A percentile compares a stretch with the other conserved stretches of the same genome.
These are phyloP conservation scores for Gilbertella persicaria DNA, from an alignment of 371 early-diverging fungal species.

Conservation along the genomic window DNA sequence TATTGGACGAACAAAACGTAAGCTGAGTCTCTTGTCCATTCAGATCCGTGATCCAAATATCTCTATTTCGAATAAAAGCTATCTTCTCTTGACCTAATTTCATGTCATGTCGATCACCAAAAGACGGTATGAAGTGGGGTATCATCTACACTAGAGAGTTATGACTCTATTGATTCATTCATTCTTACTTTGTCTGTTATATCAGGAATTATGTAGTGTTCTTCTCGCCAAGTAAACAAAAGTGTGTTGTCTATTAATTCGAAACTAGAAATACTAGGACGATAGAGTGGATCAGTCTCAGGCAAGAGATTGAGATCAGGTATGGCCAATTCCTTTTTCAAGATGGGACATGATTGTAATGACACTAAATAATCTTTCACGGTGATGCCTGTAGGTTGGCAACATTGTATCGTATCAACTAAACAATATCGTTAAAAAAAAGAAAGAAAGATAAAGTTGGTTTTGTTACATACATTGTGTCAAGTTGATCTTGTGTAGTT, in stretches of 20 bases:
- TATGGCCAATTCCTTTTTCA: slow-evolving; percentile 7
- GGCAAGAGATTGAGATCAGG: slow-evolving; percentile 13
- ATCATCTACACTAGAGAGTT: slow-evolving; percentile 2
- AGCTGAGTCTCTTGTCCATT: slow-evolving; percentile 64
- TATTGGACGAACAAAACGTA: slow-evolving; percentile 54
- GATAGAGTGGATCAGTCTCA: neutral
- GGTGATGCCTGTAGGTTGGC: too few species aligned
- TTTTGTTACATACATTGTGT: slow-evolving; percentile 1
- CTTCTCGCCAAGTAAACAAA: slow-evolving; percentile 11
- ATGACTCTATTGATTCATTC: neutral
- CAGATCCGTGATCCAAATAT: slow-evolving; percentile 66
- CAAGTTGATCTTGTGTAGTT: slow-evolving; percentile 31
- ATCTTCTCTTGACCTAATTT: slow-evolving; percentile 62
- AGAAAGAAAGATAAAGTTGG: neutral
- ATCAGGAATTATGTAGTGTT: slow-evolving; percentile 9
- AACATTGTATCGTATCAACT: too few species aligned
- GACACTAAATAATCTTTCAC: neutral
- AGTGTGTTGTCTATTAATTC: slow-evolving; percentile 3
- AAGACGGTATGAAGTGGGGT: slow-evolving; percentile 12
- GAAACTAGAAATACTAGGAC: slow-evolving; percentile 9
- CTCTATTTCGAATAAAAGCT: slow-evolving; percentile 63
- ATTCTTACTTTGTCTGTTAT: slow-evolving; percentile 12
- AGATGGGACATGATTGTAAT: neutral
- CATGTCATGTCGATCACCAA: slow-evolving; percentile 47
- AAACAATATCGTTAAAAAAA: neutral